Evolutionary conservation across 169 alveolate species (phyloP), one percentile per base, ranked within the genome.

Genomic region (Plasmodium cynomolgi): DNA sequence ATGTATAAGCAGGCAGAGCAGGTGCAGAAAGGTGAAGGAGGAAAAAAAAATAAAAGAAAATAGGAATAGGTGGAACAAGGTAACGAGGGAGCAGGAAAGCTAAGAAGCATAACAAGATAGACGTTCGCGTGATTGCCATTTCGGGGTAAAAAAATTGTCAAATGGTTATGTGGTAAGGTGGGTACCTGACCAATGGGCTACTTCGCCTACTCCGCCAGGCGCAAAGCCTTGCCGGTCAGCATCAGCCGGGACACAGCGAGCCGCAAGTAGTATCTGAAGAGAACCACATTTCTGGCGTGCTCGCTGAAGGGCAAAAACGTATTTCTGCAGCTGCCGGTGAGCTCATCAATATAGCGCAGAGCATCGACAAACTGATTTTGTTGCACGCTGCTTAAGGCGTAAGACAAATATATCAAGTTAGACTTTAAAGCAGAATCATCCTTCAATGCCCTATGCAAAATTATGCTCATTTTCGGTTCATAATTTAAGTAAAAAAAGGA

Each of bases 351-450:
- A 68, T 90, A 81, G 33, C 74, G 54, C 33, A 90, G 34, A 1
- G 94, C 83, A 31, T 90, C 94, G 29, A 90, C 74, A 8, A 90
- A 90, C 37, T 90, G 72, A n/a, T 90, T 90, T n/a, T 90, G 81
- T 44, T 80, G 62, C 73, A 81, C 34, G 50, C 84, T 90, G 11
- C 39, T 79, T 33, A 81, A 90, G 26, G 94, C 94, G 50, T 81
- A 90, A 1, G 94, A 90, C 54, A 90, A 71, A 68, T 90, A 72
- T 62, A 90, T 15, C 62, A 90, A 90, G 20, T 90, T 90, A 23
- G 29, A 71, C 71, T 90, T 90, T 71, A 90, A 81, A 39, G 50
- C n/a, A 23, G 54, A 58, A 90, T 90, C 72, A n/a, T 84, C 73
- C 31, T 75, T 86, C 41, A 72, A 23, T 41, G 94, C 8, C 15